phyloP scores from a whole-genome alignment of 306 rosid species.

The Prunus armeniaca region DNA sequence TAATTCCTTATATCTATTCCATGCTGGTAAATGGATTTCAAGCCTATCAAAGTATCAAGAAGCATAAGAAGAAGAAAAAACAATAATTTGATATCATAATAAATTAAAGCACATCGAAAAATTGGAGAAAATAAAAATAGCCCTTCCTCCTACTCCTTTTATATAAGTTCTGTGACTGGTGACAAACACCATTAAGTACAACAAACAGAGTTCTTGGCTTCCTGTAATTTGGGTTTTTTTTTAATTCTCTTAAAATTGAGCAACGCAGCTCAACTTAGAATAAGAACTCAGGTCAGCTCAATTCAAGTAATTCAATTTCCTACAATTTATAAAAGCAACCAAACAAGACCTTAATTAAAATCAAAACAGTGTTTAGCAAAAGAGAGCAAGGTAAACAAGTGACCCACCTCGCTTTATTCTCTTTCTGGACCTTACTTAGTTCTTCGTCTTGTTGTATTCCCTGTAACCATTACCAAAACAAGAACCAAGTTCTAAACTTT shows the following conservation, averaged over 20 bases:
- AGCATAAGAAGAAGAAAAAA: not conserved
- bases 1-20: not conserved
- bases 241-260: not conserved
- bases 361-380: not conserved
- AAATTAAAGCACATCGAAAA: not conserved
- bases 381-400: not conserved
- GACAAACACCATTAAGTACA: not conserved
- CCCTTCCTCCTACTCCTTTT: not conserved
- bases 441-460: slow-evolving; percentile 59
- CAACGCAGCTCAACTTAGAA: not conserved
- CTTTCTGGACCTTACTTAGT: slow-evolving; percentile 54
- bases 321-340: not conserved
- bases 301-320: not conserved
- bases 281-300: not conserved
- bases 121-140: too few relatives aligned
- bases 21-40: not conserved
- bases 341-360: not conserved
- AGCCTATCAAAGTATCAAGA: not conserved
- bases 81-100: not conserved
- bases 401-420: slow-evolving; percentile 62
- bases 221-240: not conserved
- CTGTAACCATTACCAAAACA: slow-evolving; percentile 37
- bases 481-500: not conserved
- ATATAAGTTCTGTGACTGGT: not conserved
- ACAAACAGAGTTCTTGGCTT: not conserved